A percentile compares a stretch with the other conserved stretches of the same genome.
These are phyloP conservation scores for Exophiala aquamarina DNA, from an alignment of 2,329 filamentous ascomycete genomes.

Conservation along the genomic window DNA sequence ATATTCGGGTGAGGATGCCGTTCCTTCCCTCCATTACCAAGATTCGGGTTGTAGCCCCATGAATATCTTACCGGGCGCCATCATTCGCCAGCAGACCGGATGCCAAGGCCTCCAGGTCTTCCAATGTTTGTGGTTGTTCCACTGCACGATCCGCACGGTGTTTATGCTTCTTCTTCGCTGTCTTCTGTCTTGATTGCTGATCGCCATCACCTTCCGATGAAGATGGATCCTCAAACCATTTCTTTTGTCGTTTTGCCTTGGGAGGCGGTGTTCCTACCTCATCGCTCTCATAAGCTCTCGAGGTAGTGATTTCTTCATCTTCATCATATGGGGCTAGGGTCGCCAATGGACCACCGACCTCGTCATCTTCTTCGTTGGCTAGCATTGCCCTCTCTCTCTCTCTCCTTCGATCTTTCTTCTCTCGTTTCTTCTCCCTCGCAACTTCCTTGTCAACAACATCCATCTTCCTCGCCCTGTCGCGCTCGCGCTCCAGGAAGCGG, in stretches of 20 bases:
- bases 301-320: slow-evolving; percentile 15
- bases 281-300: slow-evolving; percentile 20
- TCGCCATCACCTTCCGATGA: slow-evolving; percentile 32
- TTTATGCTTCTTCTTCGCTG: slow-evolving; percentile 26
- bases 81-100: slow-evolving; percentile 38
- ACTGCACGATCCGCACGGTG: slow-evolving; percentile 24
- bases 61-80: not conserved
- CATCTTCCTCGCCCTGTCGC: slow-evolving; percentile 67
- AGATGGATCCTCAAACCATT: slow-evolving; percentile 35
- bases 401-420: slow-evolving; percentile 49
- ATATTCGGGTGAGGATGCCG: no score
- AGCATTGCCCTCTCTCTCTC: slow-evolving; percentile 37
- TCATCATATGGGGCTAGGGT: slow-evolving; percentile 35
- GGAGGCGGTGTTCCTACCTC: not conserved
- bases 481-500: slow-evolving; percentile 73
- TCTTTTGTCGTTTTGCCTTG: slow-evolving; percentile 39
- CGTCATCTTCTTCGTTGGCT: slow-evolving; percentile 27
- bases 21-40: no score
- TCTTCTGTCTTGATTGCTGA: slow-evolving; percentile 27
- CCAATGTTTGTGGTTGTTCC: slow-evolving; percentile 39
- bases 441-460: slow-evolving; percentile 81
- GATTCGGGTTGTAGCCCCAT: no score
- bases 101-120: slow-evolving; percentile 48
- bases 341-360: slow-evolving; percentile 32
- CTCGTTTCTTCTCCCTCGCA: slow-evolving; percentile 69